Base-by-base conservation (phyloP, 352 stramenopile genomes). In the Saprolegnia parasitica region DNA sequence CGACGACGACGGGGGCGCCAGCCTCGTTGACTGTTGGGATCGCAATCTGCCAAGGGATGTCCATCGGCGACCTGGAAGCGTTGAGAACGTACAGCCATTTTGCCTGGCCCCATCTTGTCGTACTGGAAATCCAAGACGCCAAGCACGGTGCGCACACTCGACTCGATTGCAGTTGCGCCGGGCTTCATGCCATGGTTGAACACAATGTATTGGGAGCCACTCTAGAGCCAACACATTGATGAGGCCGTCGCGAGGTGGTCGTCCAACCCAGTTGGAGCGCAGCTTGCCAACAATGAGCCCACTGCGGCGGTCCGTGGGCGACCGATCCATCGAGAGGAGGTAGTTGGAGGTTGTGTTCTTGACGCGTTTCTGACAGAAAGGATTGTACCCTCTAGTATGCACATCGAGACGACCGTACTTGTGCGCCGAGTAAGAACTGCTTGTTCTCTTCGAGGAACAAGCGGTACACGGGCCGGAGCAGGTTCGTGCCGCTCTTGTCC, bases 71-170 rank as follows among this genome's bases (percentile, higher is more conserved):
- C n/a, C n/a, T n/a, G n/a, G n/a, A n/a, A n/a, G n/a, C n/a, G n/a
- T n/a, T n/a, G n/a, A n/a, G 16, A 20, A 49, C 81, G 74, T 8
- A 80, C 76, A 18, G 73, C 74, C 35, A 90, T 71, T 21, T 72
- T 68, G 1, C 83, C 83, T 18, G 83, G 83, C 0, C 83, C 81
- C 71, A 89, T 87, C 5, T 88, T 81, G 57, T 93, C 84, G 70
- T 90, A 90, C 18, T 77, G 79, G 32, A 88, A 89, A 54, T 85
- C 78, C 13, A 91, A 57, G 4, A 79, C 32, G 0, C 67, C 79
- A 6, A 93, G 70, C 16, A 88, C 72, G 24, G 61, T 72, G 10
- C 79, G 83, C 18, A 87, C 73, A 54, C 71, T 86, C 24, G 73
- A 71, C 16, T 81, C 79, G 3, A 86, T 50, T 3, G 78, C 77